A percentile compares a stretch with the other conserved stretches of the same genome.
Conservation (phyloP, 2,329 filamentous ascomycete genomes). For the Botrytis deweyae region DNA sequence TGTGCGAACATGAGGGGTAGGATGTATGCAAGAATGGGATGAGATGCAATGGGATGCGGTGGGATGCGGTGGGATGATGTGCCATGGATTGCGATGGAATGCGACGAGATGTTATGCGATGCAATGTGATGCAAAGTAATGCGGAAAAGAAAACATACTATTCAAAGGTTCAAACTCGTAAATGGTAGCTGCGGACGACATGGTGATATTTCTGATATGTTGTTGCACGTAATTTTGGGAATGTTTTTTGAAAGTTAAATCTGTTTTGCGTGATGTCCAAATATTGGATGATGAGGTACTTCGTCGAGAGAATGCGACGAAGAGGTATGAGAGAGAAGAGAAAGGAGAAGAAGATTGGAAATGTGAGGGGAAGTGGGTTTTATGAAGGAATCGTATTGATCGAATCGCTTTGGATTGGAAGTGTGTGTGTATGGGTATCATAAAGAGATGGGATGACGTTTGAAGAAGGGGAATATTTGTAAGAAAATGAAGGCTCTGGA, state of each 20-base stretch:
- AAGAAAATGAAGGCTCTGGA: not conserved
- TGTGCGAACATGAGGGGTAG: conserved; percentile 1
- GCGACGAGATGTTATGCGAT: not conserved
- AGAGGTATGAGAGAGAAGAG: not conserved
- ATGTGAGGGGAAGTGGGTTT: not conserved
- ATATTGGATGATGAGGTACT: conserved; percentile 3
- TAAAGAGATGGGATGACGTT: conserved; percentile 1
- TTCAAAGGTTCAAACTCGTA: conserved; percentile 84
- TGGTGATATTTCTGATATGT: conserved; percentile 38
- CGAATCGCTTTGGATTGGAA: not conserved
- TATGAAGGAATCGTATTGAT: not conserved
- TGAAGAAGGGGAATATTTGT: conserved; percentile 12
- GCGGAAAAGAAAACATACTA: conserved; percentile 54
- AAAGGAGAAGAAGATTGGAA: not conserved
- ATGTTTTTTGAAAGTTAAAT: not conserved
- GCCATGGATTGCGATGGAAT: not conserved
- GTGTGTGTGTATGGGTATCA: not conserved
- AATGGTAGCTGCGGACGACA: conserved; percentile 70
- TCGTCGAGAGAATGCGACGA: conserved; percentile 6
- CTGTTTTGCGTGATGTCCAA: conserved; percentile 12
- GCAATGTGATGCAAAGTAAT: not conserved
- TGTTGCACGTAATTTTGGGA: conserved; percentile 7
- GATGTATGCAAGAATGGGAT: not conserved
- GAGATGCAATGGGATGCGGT: not conserved
- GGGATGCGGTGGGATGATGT: no score